These are phyloP conservation scores for Chlorokybus atmophyticus DNA, from an alignment of 139 green algal genomes.

Conservation along the genomic window DNA sequence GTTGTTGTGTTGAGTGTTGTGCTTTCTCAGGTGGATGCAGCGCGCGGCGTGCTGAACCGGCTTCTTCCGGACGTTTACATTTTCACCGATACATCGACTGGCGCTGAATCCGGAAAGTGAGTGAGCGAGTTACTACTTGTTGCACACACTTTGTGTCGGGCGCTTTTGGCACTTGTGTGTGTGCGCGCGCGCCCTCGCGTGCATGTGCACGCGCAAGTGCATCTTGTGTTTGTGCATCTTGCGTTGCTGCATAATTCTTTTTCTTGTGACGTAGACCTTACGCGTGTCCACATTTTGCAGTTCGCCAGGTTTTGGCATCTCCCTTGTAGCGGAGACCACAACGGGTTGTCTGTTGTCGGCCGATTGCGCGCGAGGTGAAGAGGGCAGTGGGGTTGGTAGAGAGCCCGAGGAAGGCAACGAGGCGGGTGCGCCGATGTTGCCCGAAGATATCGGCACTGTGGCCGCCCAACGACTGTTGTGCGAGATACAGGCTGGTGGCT, in stretches of 20 bases:
- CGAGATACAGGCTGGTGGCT: slow-evolving; percentile 70
- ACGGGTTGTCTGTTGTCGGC: slow-evolving; percentile 60
- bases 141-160: too few relatives aligned
- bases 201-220: too few relatives aligned
- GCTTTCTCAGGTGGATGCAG: too few relatives aligned
- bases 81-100: slow-evolving; percentile 88
- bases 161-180: too few relatives aligned
- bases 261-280: too few relatives aligned
- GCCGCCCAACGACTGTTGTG: slow-evolving; percentile 70
- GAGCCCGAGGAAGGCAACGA: slow-evolving; percentile 1
- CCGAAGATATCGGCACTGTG: slow-evolving; percentile 68
- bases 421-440: slow-evolving; percentile 34
- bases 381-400: background rate
- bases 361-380: slow-evolving; percentile 33
- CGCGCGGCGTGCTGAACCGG: slow-evolving; percentile 71
- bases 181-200: too few relatives aligned
- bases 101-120: slow-evolving; percentile 30
- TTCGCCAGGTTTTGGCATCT: slow-evolving; percentile 84
- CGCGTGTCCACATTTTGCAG: slow-evolving; percentile 6
- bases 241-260: too few relatives aligned
- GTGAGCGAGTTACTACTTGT: too few relatives aligned
- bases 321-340: slow-evolving; percentile 91
- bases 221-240: too few relatives aligned
- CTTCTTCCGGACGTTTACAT: slow-evolving; percentile 95
- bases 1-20: too few relatives aligned